Evolutionary conservation across 2,329 filamentous ascomycete species (phyloP).

Genomic region (Aureobasidium leucospermi): DNA sequence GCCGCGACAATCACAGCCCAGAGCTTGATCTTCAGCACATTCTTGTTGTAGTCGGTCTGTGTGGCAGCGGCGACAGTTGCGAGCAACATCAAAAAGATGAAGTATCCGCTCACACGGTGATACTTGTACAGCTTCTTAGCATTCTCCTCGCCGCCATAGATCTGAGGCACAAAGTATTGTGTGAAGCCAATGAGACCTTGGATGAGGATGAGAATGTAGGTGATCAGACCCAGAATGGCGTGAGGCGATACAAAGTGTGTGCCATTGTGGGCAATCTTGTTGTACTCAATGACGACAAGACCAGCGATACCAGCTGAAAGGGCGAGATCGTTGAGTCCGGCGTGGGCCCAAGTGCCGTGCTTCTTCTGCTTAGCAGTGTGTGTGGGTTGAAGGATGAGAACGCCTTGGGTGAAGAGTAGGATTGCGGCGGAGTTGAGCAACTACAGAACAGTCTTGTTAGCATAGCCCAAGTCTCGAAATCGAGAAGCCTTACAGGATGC

Average conservation of each 20-base stretch:
- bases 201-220: slow-evolving; percentile 60
- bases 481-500: slow-evolving; percentile 59
- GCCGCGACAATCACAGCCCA: slow-evolving; percentile 67
- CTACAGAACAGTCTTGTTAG: slow-evolving; percentile 23
- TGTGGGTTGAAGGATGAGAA: slow-evolving; percentile 83
- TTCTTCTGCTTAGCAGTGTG: slow-evolving; percentile 67
- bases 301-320: slow-evolving; percentile 57
- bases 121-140: slow-evolving; percentile 87
- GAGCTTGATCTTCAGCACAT: slow-evolving; percentile 61
- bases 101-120: slow-evolving; percentile 72
- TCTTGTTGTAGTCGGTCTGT: slow-evolving; percentile 65
- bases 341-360: slow-evolving; percentile 57
- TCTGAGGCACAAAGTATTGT: slow-evolving; percentile 65
- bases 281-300: slow-evolving; percentile 67
- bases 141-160: slow-evolving; percentile 72
- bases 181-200: slow-evolving; percentile 77
- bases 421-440: slow-evolving; percentile 57
- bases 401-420: slow-evolving; percentile 68
- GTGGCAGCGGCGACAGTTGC: slow-evolving; percentile 69
- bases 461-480: not conserved
- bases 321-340: slow-evolving; percentile 59
- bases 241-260: slow-evolving; percentile 75
- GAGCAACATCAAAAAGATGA: slow-evolving; percentile 61
- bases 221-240: slow-evolving; percentile 72
- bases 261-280: slow-evolving; percentile 64